Base-by-base conservation (phyloP, 1,284 basidiomycete species). In the Takashimella tepidaria region DNA sequence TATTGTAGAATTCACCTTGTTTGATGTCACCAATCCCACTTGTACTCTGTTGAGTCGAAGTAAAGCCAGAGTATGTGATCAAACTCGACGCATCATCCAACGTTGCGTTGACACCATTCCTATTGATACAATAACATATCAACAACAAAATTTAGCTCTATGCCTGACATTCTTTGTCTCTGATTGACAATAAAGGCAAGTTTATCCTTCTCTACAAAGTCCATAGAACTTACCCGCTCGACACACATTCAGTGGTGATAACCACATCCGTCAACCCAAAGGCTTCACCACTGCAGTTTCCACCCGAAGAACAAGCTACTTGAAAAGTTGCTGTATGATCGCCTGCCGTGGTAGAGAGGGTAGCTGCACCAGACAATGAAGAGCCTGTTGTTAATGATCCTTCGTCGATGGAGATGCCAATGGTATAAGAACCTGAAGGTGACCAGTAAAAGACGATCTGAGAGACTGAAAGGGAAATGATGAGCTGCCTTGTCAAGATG, bases 11-110 rank as follows among this genome's bases (percentile, higher is more conserved):
- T 3, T 11, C 26, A 2, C 64, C 66, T 16, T 25, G 43, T 19
- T 57, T 43, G 47, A 70, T 63, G 6, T 61, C 63, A 3, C 48
- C 25, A 4, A 62, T 45, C n/a, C 40, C 23, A 11, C 54, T 58
- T 10, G 48, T 12, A 8, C 42, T 43, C 3, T 63, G 20, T 3
- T 53, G 45, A 11, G 57, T 59, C 12, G 63, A 61, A n/a, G 51
- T 53, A 47, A 65, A 70, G 2, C 62, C 66, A 4, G 52, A 43
- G 49, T 70, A 70, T 5, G 47, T 53, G 20, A 70, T 59, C 24
- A 37, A n/a, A 2, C 50, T 25, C 1, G 62, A 62, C 8, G 59
- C 47, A 45, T 70, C 68, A 55, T 70, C 68, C 2, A 68, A 46
- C 3, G 66, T 67, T 2, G 46, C 26, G 37, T 70, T 70, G 2